A percentile compares a stretch with the other conserved stretches of the same genome.
Conservation (phyloP, 2,329 filamentous ascomycete genomes). For the Zopfia rhizophila region DNA sequence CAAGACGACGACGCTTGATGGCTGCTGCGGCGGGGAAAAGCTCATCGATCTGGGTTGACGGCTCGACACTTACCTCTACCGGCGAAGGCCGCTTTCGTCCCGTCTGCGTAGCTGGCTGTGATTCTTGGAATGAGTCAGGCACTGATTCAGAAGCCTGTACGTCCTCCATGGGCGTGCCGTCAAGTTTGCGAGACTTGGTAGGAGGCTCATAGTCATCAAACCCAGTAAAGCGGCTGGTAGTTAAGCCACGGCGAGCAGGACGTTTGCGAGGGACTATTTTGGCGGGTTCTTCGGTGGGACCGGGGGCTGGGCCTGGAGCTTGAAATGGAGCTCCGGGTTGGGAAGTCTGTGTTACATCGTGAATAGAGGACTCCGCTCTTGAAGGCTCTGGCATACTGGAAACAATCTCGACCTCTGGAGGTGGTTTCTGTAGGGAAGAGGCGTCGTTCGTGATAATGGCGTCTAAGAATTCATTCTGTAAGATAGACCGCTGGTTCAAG, state of each 20-base stretch:
- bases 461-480: constrained; percentile 92
- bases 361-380: constrained; percentile 24
- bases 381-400: constrained; percentile 30
- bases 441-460: constrained; percentile 86
- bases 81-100: constrained; percentile 39
- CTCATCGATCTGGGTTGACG: constrained; percentile 71
- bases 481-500: constrained; percentile 83
- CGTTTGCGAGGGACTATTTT: constrained; percentile 44
- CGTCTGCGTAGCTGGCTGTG: constrained; percentile 29
- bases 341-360: constrained; percentile 28
- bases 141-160: constrained; percentile 48
- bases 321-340: constrained; percentile 30
- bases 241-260: constrained; percentile 46
- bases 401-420: constrained; percentile 56
- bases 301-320: constrained; percentile 25
- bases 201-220: constrained; percentile 69
- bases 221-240: constrained; percentile 71
- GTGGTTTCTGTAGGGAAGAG: constrained; percentile 73
- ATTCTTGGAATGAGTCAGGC: constrained; percentile 10
- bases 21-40: constrained; percentile 81
- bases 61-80: constrained; percentile 52
- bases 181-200: constrained; percentile 40
- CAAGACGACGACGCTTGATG: constrained; percentile 76
- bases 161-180: constrained; percentile 20
- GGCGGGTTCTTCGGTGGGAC: constrained; percentile 29